These are phyloP conservation scores for Cutaneotrichosporon sp. DNA, from an alignment of 1,284 basidiomycete species.

Conservation along the genomic window DNA sequence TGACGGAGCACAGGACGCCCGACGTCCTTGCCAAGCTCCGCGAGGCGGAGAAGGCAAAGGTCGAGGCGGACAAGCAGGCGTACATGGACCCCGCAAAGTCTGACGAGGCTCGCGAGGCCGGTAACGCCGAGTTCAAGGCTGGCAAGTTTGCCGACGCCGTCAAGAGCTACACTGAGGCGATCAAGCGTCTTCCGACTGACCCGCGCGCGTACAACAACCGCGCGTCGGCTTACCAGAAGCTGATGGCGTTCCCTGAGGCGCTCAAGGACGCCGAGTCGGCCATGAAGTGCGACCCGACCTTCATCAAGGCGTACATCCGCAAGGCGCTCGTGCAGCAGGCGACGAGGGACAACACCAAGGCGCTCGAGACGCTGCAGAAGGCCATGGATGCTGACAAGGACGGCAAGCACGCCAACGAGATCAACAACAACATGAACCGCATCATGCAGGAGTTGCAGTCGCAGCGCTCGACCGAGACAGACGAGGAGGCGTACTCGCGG, in stretches of 20 bases:
- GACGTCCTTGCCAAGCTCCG: conserved; percentile 89
- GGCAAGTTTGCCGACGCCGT: conserved; percentile 91
- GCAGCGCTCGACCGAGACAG: conserved; percentile 81
- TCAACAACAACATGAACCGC: conserved; percentile 74
- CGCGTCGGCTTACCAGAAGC: conserved; percentile 93
- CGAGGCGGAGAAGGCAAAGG: conserved; percentile 73
- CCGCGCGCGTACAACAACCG: conserved; percentile 95
- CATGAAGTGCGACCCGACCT: conserved; percentile 84
- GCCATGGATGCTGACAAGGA: conserved; percentile 74
- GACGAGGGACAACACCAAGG: conserved; percentile 91
- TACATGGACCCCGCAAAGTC: conserved; percentile 89
- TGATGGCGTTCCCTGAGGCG: conserved; percentile 89
- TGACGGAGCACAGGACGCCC: conserved; percentile 95
- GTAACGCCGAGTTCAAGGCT: conserved; percentile 86
- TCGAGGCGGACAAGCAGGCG: conserved; percentile 72
- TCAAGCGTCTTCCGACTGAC: conserved; percentile 90
- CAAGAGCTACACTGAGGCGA: conserved; percentile 89
- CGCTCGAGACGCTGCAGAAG: conserved; percentile 72
- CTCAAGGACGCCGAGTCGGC: conserved; percentile 94
- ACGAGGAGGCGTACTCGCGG: conserved; percentile 87
- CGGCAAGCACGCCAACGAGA: conserved; percentile 75
- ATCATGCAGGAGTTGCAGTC: conserved; percentile 75
- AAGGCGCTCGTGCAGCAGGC: conserved; percentile 81
- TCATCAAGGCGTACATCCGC: conserved; percentile 95
- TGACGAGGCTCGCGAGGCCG: conserved; percentile 81